Evolutionary conservation across 108 stramenopile species (phyloP), one percentile per base, ranked within the genome.

Genomic region (Fistulifera pelliculosa): DNA sequence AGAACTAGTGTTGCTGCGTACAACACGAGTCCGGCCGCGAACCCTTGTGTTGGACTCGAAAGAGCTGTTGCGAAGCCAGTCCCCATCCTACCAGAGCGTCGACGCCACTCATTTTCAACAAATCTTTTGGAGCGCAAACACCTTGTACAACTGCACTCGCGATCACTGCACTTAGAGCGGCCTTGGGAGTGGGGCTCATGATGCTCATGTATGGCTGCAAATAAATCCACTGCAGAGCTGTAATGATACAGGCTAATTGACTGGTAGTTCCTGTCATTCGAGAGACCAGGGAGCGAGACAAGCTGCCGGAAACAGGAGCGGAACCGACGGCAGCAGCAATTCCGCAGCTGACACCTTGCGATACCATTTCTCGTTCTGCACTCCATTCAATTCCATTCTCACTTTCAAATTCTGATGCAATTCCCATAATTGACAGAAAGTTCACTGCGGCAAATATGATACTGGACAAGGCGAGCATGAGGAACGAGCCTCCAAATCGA

Each of bases 161-260:
- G 55, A 90, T 84, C 38, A 90, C 77, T 21, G 89, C 82, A 56
- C 72, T 68, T 41, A 90, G 57, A 4, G 77, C 81, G 11, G 85
- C 80, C 56, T 82, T 83, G 5, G 85, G 89, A 24, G 85, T 82
- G 3, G 76, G 75, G 10, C 61, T 62, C 84, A 90, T 84, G 49
- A 82, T 69, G 58, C 68, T 76, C 81, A 85, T 86, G 66, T 80
- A 90, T 12, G 89, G 85, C 61, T 83, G 76, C 68, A 76, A 65
- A 43, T 76, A 73, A 47, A 86, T 84, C 85, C 84, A 84, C 14
- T 72, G 54, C 22, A 84, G 19, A 18, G 84, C 82, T 15, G 84
- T 85, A 10, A 82, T 41, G 28, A 90, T 73, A 58, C 80, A 81
- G 6, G 82, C 79, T 19, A 82, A 47, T 64, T 78, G 75, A 7